Conservation (phyloP, 2,329 filamentous ascomycete species). For the Aspergillus fijiensis region DNA sequence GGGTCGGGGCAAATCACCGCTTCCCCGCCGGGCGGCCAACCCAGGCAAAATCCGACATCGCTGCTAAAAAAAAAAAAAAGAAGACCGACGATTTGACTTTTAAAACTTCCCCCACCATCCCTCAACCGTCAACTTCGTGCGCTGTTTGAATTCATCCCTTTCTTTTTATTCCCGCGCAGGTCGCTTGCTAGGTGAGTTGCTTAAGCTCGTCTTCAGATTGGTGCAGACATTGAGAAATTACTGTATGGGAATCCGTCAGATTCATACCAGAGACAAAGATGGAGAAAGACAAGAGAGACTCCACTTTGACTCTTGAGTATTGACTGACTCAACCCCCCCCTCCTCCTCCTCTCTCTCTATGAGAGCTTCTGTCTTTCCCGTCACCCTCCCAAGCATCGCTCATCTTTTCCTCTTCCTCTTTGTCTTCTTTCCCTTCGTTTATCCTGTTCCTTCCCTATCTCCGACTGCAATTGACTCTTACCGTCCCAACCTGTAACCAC, state of each 20-base stretch:
- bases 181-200: background rate
- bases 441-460: background rate
- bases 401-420: background rate
- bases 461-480: constrained; percentile 14
- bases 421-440: background rate
- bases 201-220: no score
- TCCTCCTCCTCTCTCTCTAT: no score
- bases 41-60: background rate
- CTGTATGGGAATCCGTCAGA: no score
- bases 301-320: background rate
- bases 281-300: background rate
- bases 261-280: background rate
- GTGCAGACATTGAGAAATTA: no score
- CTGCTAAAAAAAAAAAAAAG: background rate
- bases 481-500: background rate
- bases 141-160: background rate
- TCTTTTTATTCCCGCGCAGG: background rate
- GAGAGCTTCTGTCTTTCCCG: constrained; percentile 1
- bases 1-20: background rate
- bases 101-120: background rate
- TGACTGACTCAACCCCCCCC: background rate
- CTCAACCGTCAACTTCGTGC: background rate
- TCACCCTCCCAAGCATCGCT: background rate
- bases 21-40: background rate
- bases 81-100: background rate